A percentile compares a stretch with the other conserved stretches of the same genome.
phyloP scores from a whole-genome alignment of 2,329 filamentous ascomycete species.

The Daldinia eschscholtzii region DNA sequence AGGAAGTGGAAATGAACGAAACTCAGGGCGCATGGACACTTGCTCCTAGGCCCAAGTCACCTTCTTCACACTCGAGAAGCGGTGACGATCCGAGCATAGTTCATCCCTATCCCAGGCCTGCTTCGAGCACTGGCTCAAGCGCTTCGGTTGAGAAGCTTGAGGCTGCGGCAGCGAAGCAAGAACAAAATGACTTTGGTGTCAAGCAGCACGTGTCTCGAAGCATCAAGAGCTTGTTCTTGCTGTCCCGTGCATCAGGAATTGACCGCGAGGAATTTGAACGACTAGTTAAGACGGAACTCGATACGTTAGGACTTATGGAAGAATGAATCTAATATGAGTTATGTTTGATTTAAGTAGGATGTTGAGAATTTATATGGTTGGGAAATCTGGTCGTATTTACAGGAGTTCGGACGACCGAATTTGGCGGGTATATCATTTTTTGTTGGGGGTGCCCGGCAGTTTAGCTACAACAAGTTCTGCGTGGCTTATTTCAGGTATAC shows the following conservation, averaged over 20 bases:
- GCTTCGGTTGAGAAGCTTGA: conserved; percentile 74
- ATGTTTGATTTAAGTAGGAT: background rate
- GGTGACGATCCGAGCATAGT: conserved; percentile 57
- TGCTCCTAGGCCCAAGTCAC: conserved; percentile 58
- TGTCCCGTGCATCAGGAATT: conserved; percentile 79
- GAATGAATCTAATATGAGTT: conserved; percentile 52
- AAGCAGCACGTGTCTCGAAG: conserved; percentile 84
- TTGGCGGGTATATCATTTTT: conserved; percentile 39
- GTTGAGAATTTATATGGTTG: conserved; percentile 21
- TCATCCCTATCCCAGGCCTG: conserved; percentile 69
- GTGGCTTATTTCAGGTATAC: conserved; percentile 12
- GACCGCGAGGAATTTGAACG: conserved; percentile 80
- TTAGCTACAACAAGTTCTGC: conserved; percentile 7
- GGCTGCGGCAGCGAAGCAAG: conserved; percentile 66
- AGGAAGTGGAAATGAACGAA: conserved; percentile 53
- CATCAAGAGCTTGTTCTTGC: conserved; percentile 79
- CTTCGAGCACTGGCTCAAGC: conserved; percentile 69
- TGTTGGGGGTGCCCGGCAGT: conserved; percentile 34
- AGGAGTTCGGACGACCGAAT: conserved; percentile 32
- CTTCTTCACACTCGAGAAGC: conserved; percentile 54
- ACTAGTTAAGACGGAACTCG: conserved; percentile 77
- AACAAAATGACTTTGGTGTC: conserved; percentile 77
- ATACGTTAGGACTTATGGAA: conserved; percentile 77
- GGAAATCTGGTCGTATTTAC: conserved; percentile 29
- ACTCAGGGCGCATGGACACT: conserved; percentile 60